Evolutionary conservation across 768 basidiomycete genomes (phyloP), one percentile per base, ranked within the genome.

Genomic region (Trametes gibbosa): DNA sequence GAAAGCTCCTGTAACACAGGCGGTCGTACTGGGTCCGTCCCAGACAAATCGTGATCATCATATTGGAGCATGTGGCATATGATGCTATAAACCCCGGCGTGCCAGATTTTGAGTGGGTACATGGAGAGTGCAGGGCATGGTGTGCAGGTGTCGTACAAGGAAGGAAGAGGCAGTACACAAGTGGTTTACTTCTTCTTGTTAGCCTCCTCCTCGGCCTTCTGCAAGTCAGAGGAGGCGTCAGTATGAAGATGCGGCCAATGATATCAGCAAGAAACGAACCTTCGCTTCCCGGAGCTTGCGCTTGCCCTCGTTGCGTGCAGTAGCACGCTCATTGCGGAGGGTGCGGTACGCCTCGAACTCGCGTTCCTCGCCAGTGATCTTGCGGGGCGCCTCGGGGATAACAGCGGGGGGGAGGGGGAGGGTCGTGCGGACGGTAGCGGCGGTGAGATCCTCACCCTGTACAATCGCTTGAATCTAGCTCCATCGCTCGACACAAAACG

Each of bases 131-230:
- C 64, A 65, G 62, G 56, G 59, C 66, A 67, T 68, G 62, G 57
- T 60, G 29, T 32, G 65, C 59, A 63, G 53, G 60, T 49, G 48
- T 48, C 40, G 57, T 58, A 54, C 56, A 56, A 53, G 29, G 47
- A 59, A 53, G 56, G 32, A 66, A 57, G 62, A 50, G 65, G 48
- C 53, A 66, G 62, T 27, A 53, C 56, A 50, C 50, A 52, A 62
- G 61, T 64, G 57, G 58, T 77, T 77, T 85, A 91, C 79, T 94
- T 92, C 80, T 92, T 92, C 83, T 94, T 93, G 72, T 81, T 84
- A 58, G 89, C 91, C 72, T 94, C 92, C 82, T 95, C 92, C 73
- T 93, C 93, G 67, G 90, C 91, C 73, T 88, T 90, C 90, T 92
- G 56, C 62, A 67, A 67, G 47, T 35, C 25, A 32, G 4, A 10